Evolutionary conservation across 2,329 filamentous ascomycete species (phyloP), one percentile per base, ranked within the genome.

Genomic region (Penicillium sp.): DNA sequence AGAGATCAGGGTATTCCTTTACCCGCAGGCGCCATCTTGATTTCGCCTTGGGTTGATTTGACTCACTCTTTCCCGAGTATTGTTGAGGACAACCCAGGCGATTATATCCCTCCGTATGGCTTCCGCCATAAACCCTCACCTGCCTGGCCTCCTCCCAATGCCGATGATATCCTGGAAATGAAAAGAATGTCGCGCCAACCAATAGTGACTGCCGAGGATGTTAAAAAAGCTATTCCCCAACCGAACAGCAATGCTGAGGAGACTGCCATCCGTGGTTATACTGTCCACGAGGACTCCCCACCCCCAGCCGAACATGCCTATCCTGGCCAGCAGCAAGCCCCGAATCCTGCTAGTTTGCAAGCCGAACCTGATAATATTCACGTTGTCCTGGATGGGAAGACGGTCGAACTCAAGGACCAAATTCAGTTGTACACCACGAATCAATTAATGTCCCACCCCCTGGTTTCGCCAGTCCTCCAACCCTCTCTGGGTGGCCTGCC

Each of bases 11-110:
- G 83, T 0, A 74, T 95, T 13, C 86, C 91, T 6, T 69, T 96
- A 24, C 93, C 93, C 1, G 90, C 93, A 2, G 93, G 93, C 1
- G 90, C 86, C 4, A 83, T 97, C 39, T 75, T 97, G 35, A 87
- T 97, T 45, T 95, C 88, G 43, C 93, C 93, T 0, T 98, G 93
- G 93, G 89, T 91, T 8, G 93, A 98, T 65, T 72, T 97, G 46
- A 95, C 88, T 0, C 91, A 97, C 65, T 96, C 90, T 0, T 97
- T 97, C 56, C 93, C 93, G 0, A 96, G 90, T 57, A 79, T 95
- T n/a, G 78, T 81, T 2, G 79, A 76, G 5, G 81, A 88, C 35
- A 82, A 80, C 43, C 79, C 81, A 1, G 70, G 88, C 44, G 93
- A 98, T 65, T 97, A 96, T 60, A 91, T 98, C 31, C 93, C 93